Evolutionary conservation across 305 asterid species (phyloP), one percentile per base, ranked within the genome.

Genomic region (Fraxinus latifolia): DNA sequence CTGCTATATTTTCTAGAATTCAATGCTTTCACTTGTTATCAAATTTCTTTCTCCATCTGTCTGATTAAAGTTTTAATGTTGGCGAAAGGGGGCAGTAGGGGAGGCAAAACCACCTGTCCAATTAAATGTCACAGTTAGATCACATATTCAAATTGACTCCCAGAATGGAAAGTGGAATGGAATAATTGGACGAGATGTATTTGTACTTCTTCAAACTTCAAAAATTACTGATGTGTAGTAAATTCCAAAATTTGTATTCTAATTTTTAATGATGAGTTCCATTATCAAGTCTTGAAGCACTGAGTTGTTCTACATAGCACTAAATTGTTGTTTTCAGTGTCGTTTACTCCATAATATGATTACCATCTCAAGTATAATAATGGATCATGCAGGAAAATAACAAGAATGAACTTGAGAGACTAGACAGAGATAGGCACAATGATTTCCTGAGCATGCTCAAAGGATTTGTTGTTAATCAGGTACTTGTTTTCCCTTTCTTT

Each of bases 391-490:
- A 95, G 99, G 97, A 92, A 86, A 95, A 92, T 87, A 94, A 95
- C 84, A 93, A 84, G 89, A 93, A 85, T 76, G 99, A 95, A 89
- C 89, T 93, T 58, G 97, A 90, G 84, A 94, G 99, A 91, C 89
- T 94, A 33, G 97, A 94, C 81, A 88, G 83, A 83, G 98, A 96
- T 91, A 91, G 91, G 88, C 93, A 83, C 34, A 97, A 92, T 78
- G 98, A 96, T 88, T 90, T 96, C 86, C 70, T 94, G 81, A 86
- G 85, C 88, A 96, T 96, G 99, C 87, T 96, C 83, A 94, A 84
- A 88, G 99, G 99, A 81, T 96, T 96, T 82, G 82, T 96, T 76
- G 96, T 93, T 82, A 96, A 94, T 89, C 99, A 96, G 99, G 99
- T 93, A 86, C 58, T 33, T 15, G 7, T 67, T 76, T 19, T 65